Conservation (phyloP, 768 basidiomycete genomes). For the Lyophyllum shimeji region DNA sequence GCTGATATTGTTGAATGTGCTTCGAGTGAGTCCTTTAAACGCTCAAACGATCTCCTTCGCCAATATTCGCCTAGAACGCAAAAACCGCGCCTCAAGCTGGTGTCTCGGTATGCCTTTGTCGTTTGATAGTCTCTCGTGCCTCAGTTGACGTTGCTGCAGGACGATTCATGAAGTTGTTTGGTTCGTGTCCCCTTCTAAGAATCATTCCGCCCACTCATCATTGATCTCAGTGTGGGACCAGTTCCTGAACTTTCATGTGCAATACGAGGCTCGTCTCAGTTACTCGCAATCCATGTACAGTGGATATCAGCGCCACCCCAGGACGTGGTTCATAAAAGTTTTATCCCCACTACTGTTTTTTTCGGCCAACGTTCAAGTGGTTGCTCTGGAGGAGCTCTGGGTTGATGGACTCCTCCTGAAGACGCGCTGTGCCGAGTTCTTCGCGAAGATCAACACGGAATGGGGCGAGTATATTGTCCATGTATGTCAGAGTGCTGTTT, state of each 20-base stretch:
- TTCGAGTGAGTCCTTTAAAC: background rate
- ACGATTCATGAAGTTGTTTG: constrained; percentile 13
- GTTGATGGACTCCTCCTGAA: constrained; percentile 41
- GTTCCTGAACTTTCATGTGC: constrained; percentile 43
- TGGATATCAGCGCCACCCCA: constrained; percentile 13
- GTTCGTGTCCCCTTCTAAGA: background rate
- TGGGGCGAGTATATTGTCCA: constrained; percentile 43
- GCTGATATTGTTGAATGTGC: constrained; percentile 12
- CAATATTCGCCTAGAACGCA: background rate
- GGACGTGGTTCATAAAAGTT: constrained; percentile 31
- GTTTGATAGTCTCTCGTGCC: background rate
- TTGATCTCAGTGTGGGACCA: constrained; percentile 13
- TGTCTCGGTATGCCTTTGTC: constrained; percentile 7
- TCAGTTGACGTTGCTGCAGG: background rate
- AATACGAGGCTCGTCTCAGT: constrained; percentile 40
- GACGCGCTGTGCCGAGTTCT: constrained; percentile 39
- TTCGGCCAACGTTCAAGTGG: constrained; percentile 41
- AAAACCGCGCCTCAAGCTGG: constrained; percentile 4
- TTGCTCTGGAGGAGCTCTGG: constrained; percentile 42
- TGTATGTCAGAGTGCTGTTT: constrained; percentile 26
- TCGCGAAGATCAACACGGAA: constrained; percentile 34
- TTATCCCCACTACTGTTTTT: constrained; percentile 44
- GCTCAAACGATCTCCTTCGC: background rate
- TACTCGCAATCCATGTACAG: constrained; percentile 30
- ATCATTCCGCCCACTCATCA: background rate